Percentiles rank a stretch among this genome's conserved stretches.
Conservation (phyloP, 352 stramenopile genomes). For the Globisporangium rhizosaccharum region DNA sequence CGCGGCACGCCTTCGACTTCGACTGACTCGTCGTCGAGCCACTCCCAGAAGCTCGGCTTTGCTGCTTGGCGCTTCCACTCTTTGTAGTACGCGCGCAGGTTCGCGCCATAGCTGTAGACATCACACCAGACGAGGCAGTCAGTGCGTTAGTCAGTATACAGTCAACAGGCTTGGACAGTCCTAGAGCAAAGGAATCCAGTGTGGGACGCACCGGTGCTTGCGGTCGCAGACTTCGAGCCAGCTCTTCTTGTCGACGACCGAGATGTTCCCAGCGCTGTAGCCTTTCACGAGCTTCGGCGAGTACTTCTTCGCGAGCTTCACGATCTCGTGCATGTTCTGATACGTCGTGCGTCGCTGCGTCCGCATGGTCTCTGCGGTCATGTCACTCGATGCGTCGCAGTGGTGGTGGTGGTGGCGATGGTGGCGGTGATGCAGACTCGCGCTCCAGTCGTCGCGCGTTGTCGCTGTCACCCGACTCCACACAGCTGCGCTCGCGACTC, state of each 20-base stretch:
- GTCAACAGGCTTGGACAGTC: background rate
- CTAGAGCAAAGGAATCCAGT: background rate
- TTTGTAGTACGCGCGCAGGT: conserved; percentile 95
- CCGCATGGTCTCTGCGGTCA: conserved; percentile 72
- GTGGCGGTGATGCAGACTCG: background rate
- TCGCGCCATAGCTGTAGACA: conserved; percentile 91
- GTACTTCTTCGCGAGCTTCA: conserved; percentile 87
- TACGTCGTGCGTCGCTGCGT: conserved; percentile 73
- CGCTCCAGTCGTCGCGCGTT: background rate
- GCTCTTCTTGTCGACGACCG: conserved; percentile 89
- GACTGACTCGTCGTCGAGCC: conserved; percentile 83
- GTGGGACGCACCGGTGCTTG: conserved; percentile 63
- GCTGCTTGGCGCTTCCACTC: conserved; percentile 90
- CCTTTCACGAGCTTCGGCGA: conserved; percentile 85
- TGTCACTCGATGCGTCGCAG: conserved; percentile 13
- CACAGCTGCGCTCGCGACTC: background rate
- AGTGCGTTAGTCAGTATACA: background rate
- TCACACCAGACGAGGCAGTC: background rate
- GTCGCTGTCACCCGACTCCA: background rate
- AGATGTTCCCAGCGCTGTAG: conserved; percentile 86
- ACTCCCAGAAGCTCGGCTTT: conserved; percentile 86
- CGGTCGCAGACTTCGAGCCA: conserved; percentile 87
- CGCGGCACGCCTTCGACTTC: conserved; percentile 85
- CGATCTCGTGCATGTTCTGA: conserved; percentile 87
- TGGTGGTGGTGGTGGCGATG: background rate